These are phyloP conservation scores for Yamadazyma triangularis DNA, from an alignment of 1,139 yeast genomes.

Conservation along the genomic window DNA sequence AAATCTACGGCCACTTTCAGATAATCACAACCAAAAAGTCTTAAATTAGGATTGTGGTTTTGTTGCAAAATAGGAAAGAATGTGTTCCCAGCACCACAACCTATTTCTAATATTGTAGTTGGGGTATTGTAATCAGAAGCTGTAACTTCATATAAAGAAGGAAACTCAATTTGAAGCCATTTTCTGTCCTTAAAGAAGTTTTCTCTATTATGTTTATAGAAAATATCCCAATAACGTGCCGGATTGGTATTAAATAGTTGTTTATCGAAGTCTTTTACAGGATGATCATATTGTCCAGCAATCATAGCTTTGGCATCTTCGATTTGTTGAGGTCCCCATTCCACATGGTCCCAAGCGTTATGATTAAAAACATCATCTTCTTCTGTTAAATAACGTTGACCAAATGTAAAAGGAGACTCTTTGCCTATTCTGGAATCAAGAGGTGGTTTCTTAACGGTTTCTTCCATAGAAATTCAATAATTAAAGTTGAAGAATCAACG, in stretches of 20 bases:
- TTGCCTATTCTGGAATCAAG: conserved; percentile 63
- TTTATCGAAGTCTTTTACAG: conserved; percentile 85
- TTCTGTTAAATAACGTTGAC: conserved; percentile 70
- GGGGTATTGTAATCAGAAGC: conserved; percentile 61
- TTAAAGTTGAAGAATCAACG: no score
- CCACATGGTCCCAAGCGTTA: conserved; percentile 98
- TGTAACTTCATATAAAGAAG: conserved; percentile 75
- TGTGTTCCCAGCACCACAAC: conserved; percentile 99
- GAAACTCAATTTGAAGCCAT: conserved; percentile 95
- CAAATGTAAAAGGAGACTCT: conserved; percentile 88
- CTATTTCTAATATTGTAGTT: conserved; percentile 78
- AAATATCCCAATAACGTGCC: conserved; percentile 92
- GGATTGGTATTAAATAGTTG: conserved; percentile 76
- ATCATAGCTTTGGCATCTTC: conserved; percentile 72
- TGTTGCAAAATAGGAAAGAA: conserved; percentile 82
- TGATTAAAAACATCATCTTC: conserved; percentile 85
- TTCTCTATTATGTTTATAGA: conserved; percentile 84
- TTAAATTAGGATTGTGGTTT: conserved; percentile 73
- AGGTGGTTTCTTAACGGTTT: conserved; percentile 3
- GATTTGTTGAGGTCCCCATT: conserved; percentile 92
- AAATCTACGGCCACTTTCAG: conserved; percentile 86
- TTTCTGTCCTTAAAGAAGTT: conserved; percentile 95
- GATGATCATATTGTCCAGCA: conserved; percentile 68
- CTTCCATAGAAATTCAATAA: neutral
- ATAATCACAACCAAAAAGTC: conserved; percentile 84